Base-by-base conservation (phyloP, 163 green algal species). In the Chlamydomonas reinhardtii region DNA sequence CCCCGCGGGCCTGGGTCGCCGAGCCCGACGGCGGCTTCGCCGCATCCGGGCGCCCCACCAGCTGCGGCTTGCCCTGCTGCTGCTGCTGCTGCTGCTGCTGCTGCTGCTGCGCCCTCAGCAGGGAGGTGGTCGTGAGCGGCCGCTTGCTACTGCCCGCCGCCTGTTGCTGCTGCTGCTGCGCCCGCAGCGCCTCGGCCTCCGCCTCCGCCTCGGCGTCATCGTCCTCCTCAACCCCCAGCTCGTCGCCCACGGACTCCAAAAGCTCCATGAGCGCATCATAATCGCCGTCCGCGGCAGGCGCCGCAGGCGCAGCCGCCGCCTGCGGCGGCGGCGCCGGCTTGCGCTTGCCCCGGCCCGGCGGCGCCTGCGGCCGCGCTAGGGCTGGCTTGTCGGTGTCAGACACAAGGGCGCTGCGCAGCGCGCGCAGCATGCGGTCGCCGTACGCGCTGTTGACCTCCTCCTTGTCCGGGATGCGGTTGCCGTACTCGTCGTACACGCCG, bases 261-360 rank as follows among this genome's bases (percentile, higher is more conserved):
- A 87, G 25, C 61, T 87, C 82, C 59, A 77, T 77, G 29, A 87
- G 37, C 11, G 72, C 61, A 22, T 87, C 82, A n/a, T 87, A 87
- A 24, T 87, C 82, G 19, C 43, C 34, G 3, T 73, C 71, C 2
- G 29, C 16, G 16, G 31, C 35, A 16, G 77, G 16, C 52, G 31
- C 65, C 27, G 15, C 8, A 0, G 27, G 16, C 32, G 68, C 32
- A 4, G 32, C 68, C 68, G 68, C 32, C 32, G 68, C 68, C 32
- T 4, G n/a, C 17, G n/a, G n/a, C 52, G 48, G 52, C 48, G 8
- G 2, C 74, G 37, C 31, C 54, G 54, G 74, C 43, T 70, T 32
- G n/a, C 15, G 31, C 39, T 8, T 64, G 62, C 37, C 17, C 62
- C 9, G 20, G 37, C 62, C 43, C 0, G 4, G 5, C n/a, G 66